Base-by-base conservation (phyloP, 352 stramenopile genomes). In the Discostella stelligera region DNA sequence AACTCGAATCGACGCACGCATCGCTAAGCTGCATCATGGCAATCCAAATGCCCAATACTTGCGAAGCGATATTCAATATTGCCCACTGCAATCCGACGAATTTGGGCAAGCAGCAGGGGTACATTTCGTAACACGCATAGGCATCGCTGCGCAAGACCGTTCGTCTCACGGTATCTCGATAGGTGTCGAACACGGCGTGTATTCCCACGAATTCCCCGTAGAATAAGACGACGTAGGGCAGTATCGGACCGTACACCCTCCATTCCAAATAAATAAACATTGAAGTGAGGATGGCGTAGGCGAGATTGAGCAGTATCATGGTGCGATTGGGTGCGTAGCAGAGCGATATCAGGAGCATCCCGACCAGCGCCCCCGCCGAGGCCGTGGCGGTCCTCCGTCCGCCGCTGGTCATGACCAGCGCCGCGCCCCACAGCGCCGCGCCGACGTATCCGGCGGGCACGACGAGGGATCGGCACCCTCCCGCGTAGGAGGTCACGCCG, bases 391-490 rank as follows among this genome's bases (percentile, higher is more conserved):
- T 86, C 30, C 65, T 85, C 55, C 69, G 56, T 18, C 83, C 84
- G 50, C 84, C 87, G 59, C 73, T 86, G 9, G 91, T 23, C 46
- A 89, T 86, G 0, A 91, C 86, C 66, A 93, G 91, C 20, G 81
- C 21, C n/a, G 72, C 82, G 20, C 83, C 88, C 88, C 88, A 92
- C 32, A 93, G 86, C 5, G 86, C 78, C 32, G 74, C 66, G 11
- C 88, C 88, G 21, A 92, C 78, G 52, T 93, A 93, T 20, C 88
- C 88, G 2, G 88, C 88, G 20, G 88, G 88, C 63, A 93, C 90
- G 61, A 93, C 84, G 14, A 86, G 67, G 3, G 74, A 41, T 32
- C 85, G 71, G 50, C 78, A 85, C 23, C 88, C 88, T 39, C 86
- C 86, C 0, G 66, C 58, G 64, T 92, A 93, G 11, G 64, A 71